phyloP scores from a whole-genome alignment of 805 yeast species.

The Candida vaughaniae region DNA sequence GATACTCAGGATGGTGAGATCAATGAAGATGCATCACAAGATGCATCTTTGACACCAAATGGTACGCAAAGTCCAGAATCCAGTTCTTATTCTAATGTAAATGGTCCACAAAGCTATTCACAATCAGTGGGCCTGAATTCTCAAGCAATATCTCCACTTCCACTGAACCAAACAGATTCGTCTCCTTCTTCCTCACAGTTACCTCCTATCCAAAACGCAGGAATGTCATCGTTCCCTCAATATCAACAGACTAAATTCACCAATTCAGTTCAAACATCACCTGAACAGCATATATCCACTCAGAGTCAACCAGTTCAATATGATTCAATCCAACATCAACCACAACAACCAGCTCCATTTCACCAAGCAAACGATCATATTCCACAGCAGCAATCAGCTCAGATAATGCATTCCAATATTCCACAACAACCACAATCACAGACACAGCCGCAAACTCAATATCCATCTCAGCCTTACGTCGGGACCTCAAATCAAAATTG shows the following conservation, averaged over 20 bases:
- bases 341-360: neutral
- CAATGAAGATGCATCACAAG: constrained; percentile 8
- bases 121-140: neutral
- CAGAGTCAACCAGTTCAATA: no score
- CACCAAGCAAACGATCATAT: no score
- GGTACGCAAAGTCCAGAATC: neutral
- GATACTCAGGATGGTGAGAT: constrained; percentile 7
- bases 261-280: no score
- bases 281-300: no score
- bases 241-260: no score
- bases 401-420: no score
- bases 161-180: neutral
- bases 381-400: no score
- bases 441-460: constrained; percentile 2
- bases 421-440: neutral
- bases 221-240: no score
- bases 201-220: no score
- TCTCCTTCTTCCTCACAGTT: no score
- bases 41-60: constrained; percentile 1
- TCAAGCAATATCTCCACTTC: neutral
- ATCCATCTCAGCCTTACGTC: neutral
- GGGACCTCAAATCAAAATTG: no score
- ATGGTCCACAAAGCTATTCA: neutral
- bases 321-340: no score
- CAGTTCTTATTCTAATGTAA: neutral